Conservation (phyloP, 305 asterid species). For the Coffea humblotiana region DNA sequence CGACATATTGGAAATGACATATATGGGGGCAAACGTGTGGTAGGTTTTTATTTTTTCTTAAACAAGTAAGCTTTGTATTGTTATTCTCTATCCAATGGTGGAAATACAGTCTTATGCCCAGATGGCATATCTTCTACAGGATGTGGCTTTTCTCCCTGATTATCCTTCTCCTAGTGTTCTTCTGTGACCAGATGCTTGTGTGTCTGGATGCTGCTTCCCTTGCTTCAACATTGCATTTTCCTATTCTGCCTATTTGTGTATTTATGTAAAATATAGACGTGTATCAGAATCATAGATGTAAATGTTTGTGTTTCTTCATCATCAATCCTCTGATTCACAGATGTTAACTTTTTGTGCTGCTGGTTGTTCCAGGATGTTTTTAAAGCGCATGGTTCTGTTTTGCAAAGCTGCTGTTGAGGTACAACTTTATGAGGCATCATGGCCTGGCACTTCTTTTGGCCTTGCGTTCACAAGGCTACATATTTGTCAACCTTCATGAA, state of each 20-base stretch:
- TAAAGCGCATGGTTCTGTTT: constrained; percentile 87
- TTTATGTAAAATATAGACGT: background rate
- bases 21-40: constrained; percentile 80
- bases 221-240: background rate
- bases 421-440: constrained; percentile 19
- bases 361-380: constrained; percentile 72
- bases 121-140: background rate
- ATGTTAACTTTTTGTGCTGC: constrained; percentile 16
- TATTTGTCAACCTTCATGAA: background rate
- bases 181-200: background rate
- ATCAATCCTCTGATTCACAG: background rate
- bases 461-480: background rate
- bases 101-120: background rate
- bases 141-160: background rate
- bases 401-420: constrained; percentile 99
- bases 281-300: background rate
- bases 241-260: background rate
- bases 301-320: background rate
- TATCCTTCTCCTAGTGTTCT: background rate
- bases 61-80: background rate
- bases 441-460: background rate
- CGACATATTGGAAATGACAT: constrained; percentile 58
- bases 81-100: background rate
- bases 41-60: constrained; percentile 22
- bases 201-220: constrained; percentile 10